Evolutionary conservation across 257 asterid species (phyloP).

Genomic region (Solanum dulcamara): DNA sequence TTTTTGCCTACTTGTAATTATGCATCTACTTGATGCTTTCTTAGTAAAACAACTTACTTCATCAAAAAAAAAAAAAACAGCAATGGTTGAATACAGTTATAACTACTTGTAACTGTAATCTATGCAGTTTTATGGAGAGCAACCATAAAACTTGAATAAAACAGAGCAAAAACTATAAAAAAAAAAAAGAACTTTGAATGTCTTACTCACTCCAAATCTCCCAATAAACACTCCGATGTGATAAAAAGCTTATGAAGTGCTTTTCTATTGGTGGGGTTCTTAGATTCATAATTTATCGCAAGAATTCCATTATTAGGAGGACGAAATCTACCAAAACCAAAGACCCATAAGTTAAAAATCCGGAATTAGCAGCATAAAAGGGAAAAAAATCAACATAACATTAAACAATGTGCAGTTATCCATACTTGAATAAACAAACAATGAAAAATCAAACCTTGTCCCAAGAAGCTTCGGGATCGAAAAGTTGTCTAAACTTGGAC

Average conservation of each 20-base stretch:
- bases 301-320: neutral
- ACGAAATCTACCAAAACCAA: neutral
- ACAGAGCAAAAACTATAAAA: neutral
- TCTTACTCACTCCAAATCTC: neutral
- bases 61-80: neutral
- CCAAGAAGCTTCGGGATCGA: slow-evolving; percentile 63
- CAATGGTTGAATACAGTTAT: neutral
- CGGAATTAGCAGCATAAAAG: neutral
- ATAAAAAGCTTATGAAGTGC: neutral
- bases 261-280: neutral
- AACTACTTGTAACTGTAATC: neutral
- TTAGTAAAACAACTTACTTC: neutral
- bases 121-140: neutral
- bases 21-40: neutral
- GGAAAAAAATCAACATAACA: neutral
- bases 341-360: neutral
- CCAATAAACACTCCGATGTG: neutral
- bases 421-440: neutral
- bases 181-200: neutral
- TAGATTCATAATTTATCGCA: neutral
- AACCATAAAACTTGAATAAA: neutral
- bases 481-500: slow-evolving; percentile 54
- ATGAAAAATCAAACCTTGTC: slow-evolving; percentile 51
- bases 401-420: neutral
- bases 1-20: neutral